These are phyloP conservation scores for Fonsecaea pugnacius DNA, from an alignment of 2,329 filamentous ascomycete genomes.

Conservation along the genomic window DNA sequence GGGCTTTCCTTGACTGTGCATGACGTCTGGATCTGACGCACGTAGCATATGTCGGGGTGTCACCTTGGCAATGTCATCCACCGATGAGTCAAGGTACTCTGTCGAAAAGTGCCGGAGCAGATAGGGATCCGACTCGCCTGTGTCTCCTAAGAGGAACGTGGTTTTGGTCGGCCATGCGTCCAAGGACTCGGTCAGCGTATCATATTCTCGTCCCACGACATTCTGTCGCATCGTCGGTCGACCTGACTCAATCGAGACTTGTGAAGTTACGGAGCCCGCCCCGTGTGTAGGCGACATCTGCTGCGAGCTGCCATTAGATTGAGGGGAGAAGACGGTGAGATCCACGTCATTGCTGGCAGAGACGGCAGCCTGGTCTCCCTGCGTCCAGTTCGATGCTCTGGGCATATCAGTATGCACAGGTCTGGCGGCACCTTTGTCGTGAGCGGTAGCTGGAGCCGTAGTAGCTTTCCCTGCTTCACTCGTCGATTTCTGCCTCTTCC, in stretches of 20 bases:
- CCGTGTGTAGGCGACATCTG: constrained; percentile 11
- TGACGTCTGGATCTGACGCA: constrained; percentile 7
- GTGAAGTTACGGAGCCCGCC: constrained; percentile 12
- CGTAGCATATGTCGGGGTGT: constrained; percentile 17
- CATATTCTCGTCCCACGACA: constrained; percentile 4
- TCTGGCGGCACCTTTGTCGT: background rate
- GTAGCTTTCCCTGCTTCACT: background rate
- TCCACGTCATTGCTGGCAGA: constrained; percentile 11
- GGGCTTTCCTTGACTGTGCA: constrained; percentile 8
- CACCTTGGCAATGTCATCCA: constrained; percentile 11
- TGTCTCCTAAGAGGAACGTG: constrained; percentile 12
- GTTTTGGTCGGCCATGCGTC: constrained; percentile 15
- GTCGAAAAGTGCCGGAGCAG: constrained; percentile 18
- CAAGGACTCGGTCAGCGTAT: constrained; percentile 5
- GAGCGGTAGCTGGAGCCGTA: background rate
- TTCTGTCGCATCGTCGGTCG: background rate
- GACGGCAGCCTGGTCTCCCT: constrained; percentile 3
- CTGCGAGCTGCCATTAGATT: constrained; percentile 16
- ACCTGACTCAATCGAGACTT: constrained; percentile 4
- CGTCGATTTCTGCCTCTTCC: constrained; percentile 16
- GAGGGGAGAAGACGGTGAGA: constrained; percentile 13
- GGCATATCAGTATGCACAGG: background rate
- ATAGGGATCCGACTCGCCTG: constrained; percentile 20
- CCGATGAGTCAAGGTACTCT: constrained; percentile 6
- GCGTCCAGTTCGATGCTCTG: constrained; percentile 1